Percentiles rank a stretch among this genome's conserved stretches.
Evolutionary conservation across 2,329 filamentous ascomycete genomes (phyloP).

Genomic region (Diaporthe sp.): DNA sequence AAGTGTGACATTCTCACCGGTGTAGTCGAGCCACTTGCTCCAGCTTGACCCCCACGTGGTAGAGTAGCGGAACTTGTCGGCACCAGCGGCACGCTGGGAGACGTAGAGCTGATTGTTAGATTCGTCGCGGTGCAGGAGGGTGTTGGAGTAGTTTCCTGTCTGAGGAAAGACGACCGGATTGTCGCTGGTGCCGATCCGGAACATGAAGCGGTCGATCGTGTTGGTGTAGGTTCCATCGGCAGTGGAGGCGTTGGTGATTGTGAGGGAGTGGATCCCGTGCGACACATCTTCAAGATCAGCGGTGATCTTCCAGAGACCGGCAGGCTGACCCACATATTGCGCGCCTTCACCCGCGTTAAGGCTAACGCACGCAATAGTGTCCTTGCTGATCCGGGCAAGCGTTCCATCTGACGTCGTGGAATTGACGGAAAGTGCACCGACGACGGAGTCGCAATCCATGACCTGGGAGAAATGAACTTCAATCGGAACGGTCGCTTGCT

Average conservation of each 20-base stretch:
- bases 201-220: slow-evolving; percentile 70
- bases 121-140: slow-evolving; percentile 58
- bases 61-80: slow-evolving; percentile 72
- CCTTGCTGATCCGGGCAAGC: slow-evolving; percentile 56
- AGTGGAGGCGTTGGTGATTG: slow-evolving; percentile 65
- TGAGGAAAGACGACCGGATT: slow-evolving; percentile 72
- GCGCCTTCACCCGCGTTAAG: slow-evolving; percentile 51
- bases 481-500: slow-evolving; percentile 31
- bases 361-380: slow-evolving; percentile 58
- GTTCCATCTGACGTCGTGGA: slow-evolving; percentile 64
- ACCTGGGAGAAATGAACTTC: slow-evolving; percentile 67
- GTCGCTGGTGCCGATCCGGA: slow-evolving; percentile 68
- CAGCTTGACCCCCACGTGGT: slow-evolving; percentile 71
- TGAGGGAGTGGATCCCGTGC: slow-evolving; percentile 71
- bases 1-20: slow-evolving; percentile 59
- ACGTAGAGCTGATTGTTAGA: slow-evolving; percentile 56
- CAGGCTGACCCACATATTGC: slow-evolving; percentile 63
- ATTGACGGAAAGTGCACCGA: slow-evolving; percentile 60
- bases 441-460: slow-evolving; percentile 72
- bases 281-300: slow-evolving; percentile 67
- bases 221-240: slow-evolving; percentile 59
- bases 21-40: slow-evolving; percentile 69
- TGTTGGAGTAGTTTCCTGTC: slow-evolving; percentile 69
- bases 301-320: slow-evolving; percentile 65
- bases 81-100: slow-evolving; percentile 71